Conservation (phyloP, 2,329 filamentous ascomycete species). For the Pseudogymnoascus sp. region DNA sequence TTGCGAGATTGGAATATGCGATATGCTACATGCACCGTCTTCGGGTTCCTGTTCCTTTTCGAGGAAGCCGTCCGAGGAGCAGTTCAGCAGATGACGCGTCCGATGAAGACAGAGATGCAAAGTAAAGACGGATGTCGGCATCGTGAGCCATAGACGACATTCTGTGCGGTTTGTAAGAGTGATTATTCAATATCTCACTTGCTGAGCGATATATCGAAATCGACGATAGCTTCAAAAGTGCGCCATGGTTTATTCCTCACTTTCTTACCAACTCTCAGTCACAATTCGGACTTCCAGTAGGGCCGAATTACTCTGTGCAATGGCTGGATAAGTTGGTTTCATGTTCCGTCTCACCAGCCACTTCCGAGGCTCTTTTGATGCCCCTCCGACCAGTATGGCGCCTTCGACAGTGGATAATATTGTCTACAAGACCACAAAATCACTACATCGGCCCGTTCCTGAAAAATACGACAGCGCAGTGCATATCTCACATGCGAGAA, state of each 20-base stretch:
- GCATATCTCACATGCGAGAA: neutral
- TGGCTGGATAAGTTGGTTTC: neutral
- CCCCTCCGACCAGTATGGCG: neutral
- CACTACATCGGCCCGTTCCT: neutral
- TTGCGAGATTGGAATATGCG: conserved; percentile 69
- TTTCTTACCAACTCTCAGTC: neutral
- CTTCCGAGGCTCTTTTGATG: neutral
- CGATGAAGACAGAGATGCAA: neutral
- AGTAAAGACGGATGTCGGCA: neutral
- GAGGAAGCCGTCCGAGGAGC: neutral
- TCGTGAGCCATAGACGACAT: neutral
- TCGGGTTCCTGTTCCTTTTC: neutral
- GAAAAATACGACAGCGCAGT: neutral
- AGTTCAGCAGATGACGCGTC: neutral
- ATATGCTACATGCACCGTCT: neutral
- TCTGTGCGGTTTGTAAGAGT: neutral
- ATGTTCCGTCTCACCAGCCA: neutral
- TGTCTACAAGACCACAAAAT: neutral
- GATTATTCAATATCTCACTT: neutral
- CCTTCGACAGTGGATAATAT: neutral
- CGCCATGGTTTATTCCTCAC: neutral
- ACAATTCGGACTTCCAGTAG: neutral
- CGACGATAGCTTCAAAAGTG: neutral
- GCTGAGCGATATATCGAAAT: neutral
- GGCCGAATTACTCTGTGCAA: neutral